Percentiles rank a stretch among this genome's conserved stretches.
phyloP scores from a whole-genome alignment of 116 monocot genomes.

The Iris pallida region DNA sequence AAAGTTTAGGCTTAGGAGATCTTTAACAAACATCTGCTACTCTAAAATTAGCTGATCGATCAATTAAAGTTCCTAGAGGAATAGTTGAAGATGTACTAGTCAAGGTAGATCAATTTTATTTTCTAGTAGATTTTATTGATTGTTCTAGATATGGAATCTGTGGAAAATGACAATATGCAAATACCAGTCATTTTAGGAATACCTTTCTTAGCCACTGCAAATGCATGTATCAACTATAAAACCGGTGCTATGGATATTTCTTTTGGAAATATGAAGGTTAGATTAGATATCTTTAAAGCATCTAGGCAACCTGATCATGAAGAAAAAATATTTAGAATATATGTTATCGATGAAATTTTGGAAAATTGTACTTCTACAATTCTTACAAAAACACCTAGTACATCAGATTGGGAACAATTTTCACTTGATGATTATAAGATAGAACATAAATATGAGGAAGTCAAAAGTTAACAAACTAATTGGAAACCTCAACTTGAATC shows the following conservation, averaged over 20 bases:
- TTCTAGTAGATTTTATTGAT: constrained; percentile 2
- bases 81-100: constrained; percentile 1
- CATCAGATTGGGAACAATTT: no score
- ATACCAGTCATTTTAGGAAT: neutral
- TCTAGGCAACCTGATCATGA: no score
- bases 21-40: neutral
- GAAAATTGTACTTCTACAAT: no score
- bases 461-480: no score
- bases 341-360: no score
- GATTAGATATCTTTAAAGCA: neutral
- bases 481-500: no score
- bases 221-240: neutral
- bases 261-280: neutral
- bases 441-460: no score
- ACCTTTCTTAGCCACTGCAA: neutral
- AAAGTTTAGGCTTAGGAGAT: neutral
- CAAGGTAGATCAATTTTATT: neutral
- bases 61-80: neutral
- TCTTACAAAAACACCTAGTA: no score
- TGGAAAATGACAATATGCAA: neutral
- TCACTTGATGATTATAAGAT: no score
- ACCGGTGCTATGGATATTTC: neutral
- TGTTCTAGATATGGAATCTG: neutral
- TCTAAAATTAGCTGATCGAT: neutral
- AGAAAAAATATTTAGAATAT: no score